These are phyloP conservation scores for Coffea canephora DNA, from an alignment of 257 asterid species.

Conservation along the genomic window DNA sequence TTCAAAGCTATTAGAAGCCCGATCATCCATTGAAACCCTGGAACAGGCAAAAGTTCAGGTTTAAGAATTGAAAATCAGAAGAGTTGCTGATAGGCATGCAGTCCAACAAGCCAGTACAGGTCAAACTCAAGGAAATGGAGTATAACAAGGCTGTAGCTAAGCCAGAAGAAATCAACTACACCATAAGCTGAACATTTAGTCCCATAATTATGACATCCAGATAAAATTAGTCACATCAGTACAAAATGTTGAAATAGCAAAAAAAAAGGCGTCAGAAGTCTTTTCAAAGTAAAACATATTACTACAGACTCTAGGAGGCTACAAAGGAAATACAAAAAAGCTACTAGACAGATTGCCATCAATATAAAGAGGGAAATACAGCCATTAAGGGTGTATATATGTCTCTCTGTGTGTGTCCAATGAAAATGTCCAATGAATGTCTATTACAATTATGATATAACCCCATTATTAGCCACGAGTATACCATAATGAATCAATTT, in stretches of 20 bases:
- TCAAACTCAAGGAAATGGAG: background rate
- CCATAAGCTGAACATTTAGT: background rate
- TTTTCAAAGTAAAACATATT: background rate
- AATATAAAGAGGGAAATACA: background rate
- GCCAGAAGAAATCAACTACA: background rate
- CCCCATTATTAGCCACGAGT: background rate
- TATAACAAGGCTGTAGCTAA: background rate
- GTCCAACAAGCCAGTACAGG: background rate
- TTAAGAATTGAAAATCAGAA: background rate
- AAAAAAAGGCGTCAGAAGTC: background rate
- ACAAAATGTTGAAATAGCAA: background rate
- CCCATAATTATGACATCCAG: background rate
- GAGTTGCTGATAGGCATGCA: background rate
- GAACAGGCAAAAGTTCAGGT: background rate
- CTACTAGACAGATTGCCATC: background rate
- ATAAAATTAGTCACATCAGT: background rate
- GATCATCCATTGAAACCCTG: constrained; percentile 22
- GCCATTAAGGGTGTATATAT: background rate
- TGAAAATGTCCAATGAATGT: too few species aligned
- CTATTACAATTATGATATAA: too few species aligned
- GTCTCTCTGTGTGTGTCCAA: too few species aligned
- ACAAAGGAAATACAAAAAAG: background rate
- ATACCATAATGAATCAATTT: background rate
- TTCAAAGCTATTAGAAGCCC: constrained; percentile 14
- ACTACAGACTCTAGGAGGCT: background rate